Percentiles rank a stretch among this genome's conserved stretches.
These are phyloP conservation scores for Mrakia hoshinonis DNA, from an alignment of 768 basidiomycete genomes.

Conservation along the genomic window DNA sequence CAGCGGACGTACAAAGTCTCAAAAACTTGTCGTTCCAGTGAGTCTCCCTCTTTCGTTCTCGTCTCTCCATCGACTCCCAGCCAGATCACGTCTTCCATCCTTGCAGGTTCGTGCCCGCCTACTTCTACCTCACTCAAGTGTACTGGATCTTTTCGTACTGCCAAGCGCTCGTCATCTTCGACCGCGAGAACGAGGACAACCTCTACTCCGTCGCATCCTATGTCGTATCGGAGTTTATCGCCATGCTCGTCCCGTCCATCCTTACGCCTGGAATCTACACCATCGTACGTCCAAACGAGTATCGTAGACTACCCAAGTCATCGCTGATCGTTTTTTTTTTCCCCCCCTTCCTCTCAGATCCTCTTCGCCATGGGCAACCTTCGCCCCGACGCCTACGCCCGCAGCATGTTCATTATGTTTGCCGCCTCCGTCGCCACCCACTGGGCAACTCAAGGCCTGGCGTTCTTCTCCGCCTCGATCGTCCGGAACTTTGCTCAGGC, in stretches of 20 bases:
- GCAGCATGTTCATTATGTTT: slow-evolving; percentile 41
- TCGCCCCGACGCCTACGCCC: slow-evolving; percentile 42
- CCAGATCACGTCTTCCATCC: not conserved
- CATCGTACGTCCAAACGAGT: too few relatives aligned
- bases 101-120: not conserved
- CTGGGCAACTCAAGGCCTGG: slow-evolving; percentile 31
- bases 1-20: slow-evolving; percentile 42
- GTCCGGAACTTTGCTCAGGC: slow-evolving; percentile 27
- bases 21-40: slow-evolving; percentile 35
- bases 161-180: slow-evolving; percentile 44
- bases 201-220: slow-evolving; percentile 40
- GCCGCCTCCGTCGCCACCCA: slow-evolving; percentile 38
- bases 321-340: slow-evolving; percentile 36
- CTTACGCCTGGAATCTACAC: slow-evolving; percentile 37
- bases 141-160: slow-evolving; percentile 42
- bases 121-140: slow-evolving; percentile 24
- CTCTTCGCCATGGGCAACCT: slow-evolving; percentile 36
- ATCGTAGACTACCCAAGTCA: too few relatives aligned
- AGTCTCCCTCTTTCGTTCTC: slow-evolving; percentile 27
- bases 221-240: slow-evolving; percentile 42
- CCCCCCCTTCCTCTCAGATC: not conserved
- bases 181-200: slow-evolving; percentile 45
- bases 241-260: slow-evolving; percentile 43
- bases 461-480: slow-evolving; percentile 38
- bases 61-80: not conserved